A percentile compares a stretch with the other conserved stretches of the same genome.
These are phyloP conservation scores for Scheffersomyces lignosus DNA, from an alignment of 805 yeast genomes.

Conservation along the genomic window DNA sequence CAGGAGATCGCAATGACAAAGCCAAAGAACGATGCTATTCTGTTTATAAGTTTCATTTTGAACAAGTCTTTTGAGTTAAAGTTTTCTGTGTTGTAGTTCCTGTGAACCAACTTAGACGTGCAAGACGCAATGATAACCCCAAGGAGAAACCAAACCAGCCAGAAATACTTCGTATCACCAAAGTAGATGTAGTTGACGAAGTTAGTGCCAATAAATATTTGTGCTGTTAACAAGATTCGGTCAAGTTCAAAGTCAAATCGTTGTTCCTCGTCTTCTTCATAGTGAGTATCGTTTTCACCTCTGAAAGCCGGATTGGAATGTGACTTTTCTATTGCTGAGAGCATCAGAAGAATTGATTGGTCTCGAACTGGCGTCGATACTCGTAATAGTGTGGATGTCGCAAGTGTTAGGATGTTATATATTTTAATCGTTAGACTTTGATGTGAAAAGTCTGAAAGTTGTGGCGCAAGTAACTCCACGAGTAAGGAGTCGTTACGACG, in stretches of 20 bases:
- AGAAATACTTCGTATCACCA: constrained; percentile 4
- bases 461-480: constrained; percentile 16
- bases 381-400: constrained; percentile 25
- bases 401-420: constrained; percentile 16
- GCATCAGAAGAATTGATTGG: constrained; percentile 8
- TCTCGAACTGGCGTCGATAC: constrained; percentile 36
- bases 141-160: constrained; percentile 13
- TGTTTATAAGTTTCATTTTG: constrained; percentile 15
- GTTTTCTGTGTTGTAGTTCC: constrained; percentile 5
- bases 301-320: constrained; percentile 1
- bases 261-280: constrained; percentile 3
- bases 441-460: constrained; percentile 11
- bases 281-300: constrained; percentile 4
- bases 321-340: constrained; percentile 1
- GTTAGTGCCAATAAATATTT: constrained; percentile 27
- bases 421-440: constrained; percentile 10
- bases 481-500: neutral
- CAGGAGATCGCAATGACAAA: constrained; percentile 66
- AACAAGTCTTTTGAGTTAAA: constrained; percentile 4
- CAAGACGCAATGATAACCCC: constrained; percentile 6
- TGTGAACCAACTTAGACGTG: constrained; percentile 5
- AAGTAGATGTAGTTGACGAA: constrained; percentile 20
- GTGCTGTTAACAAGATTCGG: constrained; percentile 22
- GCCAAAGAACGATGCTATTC: constrained; percentile 48
- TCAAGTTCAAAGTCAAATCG: constrained; percentile 20